phyloP scores from a whole-genome alignment of 2,329 filamentous ascomycete species.

The Chaetomium globosum region DNA sequence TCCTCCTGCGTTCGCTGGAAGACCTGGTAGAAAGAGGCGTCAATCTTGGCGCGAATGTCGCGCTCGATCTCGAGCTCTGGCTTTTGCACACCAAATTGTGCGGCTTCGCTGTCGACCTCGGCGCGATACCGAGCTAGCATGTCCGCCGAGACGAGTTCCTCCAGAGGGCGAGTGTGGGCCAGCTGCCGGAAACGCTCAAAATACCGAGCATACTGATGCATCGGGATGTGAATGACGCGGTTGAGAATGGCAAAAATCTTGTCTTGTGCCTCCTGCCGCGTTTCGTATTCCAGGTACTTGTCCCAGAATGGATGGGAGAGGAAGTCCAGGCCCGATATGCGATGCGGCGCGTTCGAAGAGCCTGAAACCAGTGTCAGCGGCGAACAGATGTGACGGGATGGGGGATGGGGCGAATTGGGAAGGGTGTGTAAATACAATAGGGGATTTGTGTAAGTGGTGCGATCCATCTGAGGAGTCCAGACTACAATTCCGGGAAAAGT shows the following conservation, averaged over 20 bases:
- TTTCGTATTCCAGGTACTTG: constrained; percentile 97
- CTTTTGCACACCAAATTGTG: constrained; percentile 53
- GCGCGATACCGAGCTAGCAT: constrained; percentile 67
- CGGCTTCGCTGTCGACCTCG: constrained; percentile 70
- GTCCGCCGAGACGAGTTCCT: constrained; percentile 71
- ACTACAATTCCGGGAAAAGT: constrained; percentile 41
- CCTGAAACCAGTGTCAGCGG: constrained; percentile 55
- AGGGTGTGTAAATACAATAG: constrained; percentile 65
- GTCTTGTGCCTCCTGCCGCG: constrained; percentile 80
- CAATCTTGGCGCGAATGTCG: constrained; percentile 77
- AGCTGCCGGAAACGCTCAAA: constrained; percentile 86
- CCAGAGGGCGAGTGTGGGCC: constrained; percentile 70
- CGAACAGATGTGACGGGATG: constrained; percentile 27
- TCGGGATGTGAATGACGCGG: constrained; percentile 83
- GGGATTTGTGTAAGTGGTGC: constrained; percentile 57
- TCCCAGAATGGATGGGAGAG: constrained; percentile 97
- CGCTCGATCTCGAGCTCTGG: constrained; percentile 79
- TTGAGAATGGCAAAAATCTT: constrained; percentile 82
- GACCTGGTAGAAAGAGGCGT: constrained; percentile 76
- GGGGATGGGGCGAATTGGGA: constrained; percentile 44
- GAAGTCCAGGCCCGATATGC: constrained; percentile 89
- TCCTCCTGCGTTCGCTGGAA: constrained; percentile 83
- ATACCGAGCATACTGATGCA: constrained; percentile 94
- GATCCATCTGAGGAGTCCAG: constrained; percentile 52
- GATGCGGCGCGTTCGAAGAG: constrained; percentile 88